Evolutionary conservation across 192 early-diverging fungal species (phyloP).

Genomic region (Haplosporangium gracile): DNA sequence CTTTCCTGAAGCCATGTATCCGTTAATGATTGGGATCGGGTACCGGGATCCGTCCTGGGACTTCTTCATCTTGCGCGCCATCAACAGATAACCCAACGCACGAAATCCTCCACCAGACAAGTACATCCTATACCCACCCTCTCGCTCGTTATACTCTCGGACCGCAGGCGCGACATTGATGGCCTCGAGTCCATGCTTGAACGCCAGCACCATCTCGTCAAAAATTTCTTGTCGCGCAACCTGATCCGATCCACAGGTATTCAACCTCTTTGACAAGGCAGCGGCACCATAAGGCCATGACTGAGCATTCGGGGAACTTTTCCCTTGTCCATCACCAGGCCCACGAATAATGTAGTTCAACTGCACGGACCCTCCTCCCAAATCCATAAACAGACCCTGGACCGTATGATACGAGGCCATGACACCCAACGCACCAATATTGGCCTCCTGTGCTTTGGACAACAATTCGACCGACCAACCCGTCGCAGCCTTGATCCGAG

Average conservation of each 20-base stretch:
- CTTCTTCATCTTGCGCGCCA: conserved; percentile 57
- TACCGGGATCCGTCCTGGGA: conserved; percentile 35
- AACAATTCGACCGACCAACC: conserved; percentile 59
- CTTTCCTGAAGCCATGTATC: conserved; percentile 60
- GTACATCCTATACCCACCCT: conserved; percentile 60
- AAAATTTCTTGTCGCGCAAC: conserved; percentile 42
- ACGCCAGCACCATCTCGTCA: conserved; percentile 53
- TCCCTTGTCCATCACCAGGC: conserved; percentile 22
- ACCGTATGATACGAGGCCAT: conserved; percentile 66
- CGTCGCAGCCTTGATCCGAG: conserved; percentile 58
- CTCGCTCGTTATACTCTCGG: conserved; percentile 16
- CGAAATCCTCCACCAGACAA: conserved; percentile 69
- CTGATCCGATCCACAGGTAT: conserved; percentile 38
- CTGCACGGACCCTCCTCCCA: conserved; percentile 70
- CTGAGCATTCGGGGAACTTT: conserved; percentile 51
- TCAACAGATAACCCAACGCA: conserved; percentile 66
- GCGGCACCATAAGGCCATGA: conserved; percentile 69
- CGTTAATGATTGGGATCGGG: conserved; percentile 70
- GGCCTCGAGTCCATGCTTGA: conserved; percentile 38
- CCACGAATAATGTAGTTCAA: conserved; percentile 65
- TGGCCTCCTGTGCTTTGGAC: conserved; percentile 63
- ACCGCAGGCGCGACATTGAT: conserved; percentile 37
- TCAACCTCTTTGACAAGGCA: conserved; percentile 58
- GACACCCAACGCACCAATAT: conserved; percentile 64
- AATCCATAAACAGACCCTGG: conserved; percentile 67